phyloP scores from a whole-genome alignment of 2,329 filamentous ascomycete species.

The Cercospora zeae-maydis region DNA sequence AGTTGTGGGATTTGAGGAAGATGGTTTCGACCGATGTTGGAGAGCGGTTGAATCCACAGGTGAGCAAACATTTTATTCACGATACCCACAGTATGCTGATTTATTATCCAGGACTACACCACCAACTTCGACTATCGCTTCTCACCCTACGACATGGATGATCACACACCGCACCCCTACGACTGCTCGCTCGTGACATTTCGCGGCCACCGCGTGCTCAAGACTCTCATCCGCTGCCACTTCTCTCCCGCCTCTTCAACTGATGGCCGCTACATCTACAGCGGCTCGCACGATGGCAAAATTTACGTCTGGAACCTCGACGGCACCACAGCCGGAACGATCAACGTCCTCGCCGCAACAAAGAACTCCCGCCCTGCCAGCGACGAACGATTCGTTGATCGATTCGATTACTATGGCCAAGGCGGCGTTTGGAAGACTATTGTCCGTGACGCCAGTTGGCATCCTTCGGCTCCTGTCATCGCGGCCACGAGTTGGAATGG shows the following conservation, averaged over 20 bases:
- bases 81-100: not conserved
- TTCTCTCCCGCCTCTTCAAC: constrained; percentile 85
- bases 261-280: constrained; percentile 89
- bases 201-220: constrained; percentile 81
- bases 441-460: constrained; percentile 86
- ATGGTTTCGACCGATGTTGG: constrained; percentile 72
- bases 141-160: constrained; percentile 60
- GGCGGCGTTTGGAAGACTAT: constrained; percentile 66
- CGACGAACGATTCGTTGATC: constrained; percentile 52
- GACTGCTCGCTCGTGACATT: constrained; percentile 94
- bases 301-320: constrained; percentile 94
- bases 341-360: constrained; percentile 74
- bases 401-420: constrained; percentile 57
- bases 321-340: constrained; percentile 69
- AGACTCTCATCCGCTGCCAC: constrained; percentile 90
- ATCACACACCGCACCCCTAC: constrained; percentile 70
- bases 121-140: constrained; percentile 73
- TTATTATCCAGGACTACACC: constrained; percentile 46
- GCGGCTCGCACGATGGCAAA: constrained; percentile 82
- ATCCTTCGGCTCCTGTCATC: constrained; percentile 76
- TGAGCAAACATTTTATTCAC: constrained; percentile 11
- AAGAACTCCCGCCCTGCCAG: constrained; percentile 56
- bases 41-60: constrained; percentile 51
- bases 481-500: constrained; percentile 86
- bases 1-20: constrained; percentile 91